A percentile compares a stretch with the other conserved stretches of the same genome.
These are phyloP conservation scores for Amylostereum chailletii DNA, from an alignment of 1,284 basidiomycete genomes.

Conservation along the genomic window DNA sequence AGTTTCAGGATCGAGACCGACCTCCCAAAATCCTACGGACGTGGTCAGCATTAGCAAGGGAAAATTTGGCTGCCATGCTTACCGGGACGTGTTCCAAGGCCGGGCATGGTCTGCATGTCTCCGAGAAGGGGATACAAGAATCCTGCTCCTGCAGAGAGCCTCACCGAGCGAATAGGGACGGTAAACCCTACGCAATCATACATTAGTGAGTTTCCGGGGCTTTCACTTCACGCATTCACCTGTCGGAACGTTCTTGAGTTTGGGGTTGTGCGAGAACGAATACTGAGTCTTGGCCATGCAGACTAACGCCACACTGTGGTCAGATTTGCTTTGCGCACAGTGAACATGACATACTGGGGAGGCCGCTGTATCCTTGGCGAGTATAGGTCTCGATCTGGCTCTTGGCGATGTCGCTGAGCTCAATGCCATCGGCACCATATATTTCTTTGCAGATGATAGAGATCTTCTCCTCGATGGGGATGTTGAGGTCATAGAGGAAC, in stretches of 20 bases:
- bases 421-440: constrained; percentile 87
- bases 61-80: constrained; percentile 13
- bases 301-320: constrained; percentile 34
- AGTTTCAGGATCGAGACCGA: constrained; percentile 66
- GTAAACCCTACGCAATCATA: constrained; percentile 60
- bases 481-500: constrained; percentile 84
- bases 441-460: constrained; percentile 81
- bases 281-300: constrained; percentile 99
- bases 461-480: constrained; percentile 85
- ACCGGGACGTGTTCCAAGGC: constrained; percentile 89
- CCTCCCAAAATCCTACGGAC: constrained; percentile 73
- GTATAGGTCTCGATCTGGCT: constrained; percentile 91
- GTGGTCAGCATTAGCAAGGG: not conserved
- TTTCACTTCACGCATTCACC: constrained; percentile 23
- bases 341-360: constrained; percentile 59
- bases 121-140: constrained; percentile 94
- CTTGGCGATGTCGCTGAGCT: constrained; percentile 75
- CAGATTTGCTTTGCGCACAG: not conserved
- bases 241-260: constrained; percentile 81
- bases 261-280: constrained; percentile 93
- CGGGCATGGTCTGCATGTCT: constrained; percentile 98
- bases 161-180: constrained; percentile 85
- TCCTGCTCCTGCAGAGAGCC: constrained; percentile 88
- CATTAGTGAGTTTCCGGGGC: not conserved
- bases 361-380: constrained; percentile 74